Conservation (phyloP, 768 basidiomycete species). For the Paxillus involutus region DNA sequence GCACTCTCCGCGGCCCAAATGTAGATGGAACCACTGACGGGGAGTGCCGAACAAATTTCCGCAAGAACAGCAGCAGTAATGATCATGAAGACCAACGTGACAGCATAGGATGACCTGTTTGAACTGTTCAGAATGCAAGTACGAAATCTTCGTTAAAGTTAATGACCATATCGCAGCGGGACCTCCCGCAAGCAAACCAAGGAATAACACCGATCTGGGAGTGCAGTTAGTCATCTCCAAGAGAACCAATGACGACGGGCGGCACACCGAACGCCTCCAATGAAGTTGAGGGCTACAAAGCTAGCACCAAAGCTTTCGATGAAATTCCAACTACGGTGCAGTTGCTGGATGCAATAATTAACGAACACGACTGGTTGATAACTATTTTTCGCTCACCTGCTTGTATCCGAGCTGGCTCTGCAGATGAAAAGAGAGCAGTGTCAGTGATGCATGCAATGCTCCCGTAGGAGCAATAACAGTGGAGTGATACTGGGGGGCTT, state of each 20-base stretch:
- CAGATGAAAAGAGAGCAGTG: conserved; percentile 28
- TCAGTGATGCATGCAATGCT: conserved; percentile 51
- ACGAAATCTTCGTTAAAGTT: not conserved
- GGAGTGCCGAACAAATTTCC: conserved; percentile 88
- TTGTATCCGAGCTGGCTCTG: conserved; percentile 80
- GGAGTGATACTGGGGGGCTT: conserved; percentile 76
- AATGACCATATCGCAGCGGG: conserved; percentile 81
- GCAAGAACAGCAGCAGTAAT: conserved; percentile 87
- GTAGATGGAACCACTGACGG: conserved; percentile 89
- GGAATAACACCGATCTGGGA: conserved; percentile 69
- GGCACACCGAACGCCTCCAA: conserved; percentile 76
- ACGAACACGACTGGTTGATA: not conserved
- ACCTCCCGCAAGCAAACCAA: conserved; percentile 82
- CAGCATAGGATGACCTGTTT: conserved; percentile 79
- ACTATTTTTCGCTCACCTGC: conserved; percentile 45
- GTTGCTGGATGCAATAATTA: conserved; percentile 49
- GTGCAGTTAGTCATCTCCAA: not conserved
- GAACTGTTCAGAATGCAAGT: conserved; percentile 10
- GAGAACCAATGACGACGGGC: not conserved
- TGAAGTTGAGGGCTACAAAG: conserved; percentile 88
- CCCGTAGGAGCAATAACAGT: conserved; percentile 39
- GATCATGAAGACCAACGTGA: conserved; percentile 83
- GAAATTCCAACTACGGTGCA: conserved; percentile 83
- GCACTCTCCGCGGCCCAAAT: conserved; percentile 95
- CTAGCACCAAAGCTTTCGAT: conserved; percentile 87